A percentile compares a stretch with the other conserved stretches of the same genome.
Evolutionary conservation across 164 flowering plant genomes (phyloP).

Genomic region (Magnolia kwangsiensis): DNA sequence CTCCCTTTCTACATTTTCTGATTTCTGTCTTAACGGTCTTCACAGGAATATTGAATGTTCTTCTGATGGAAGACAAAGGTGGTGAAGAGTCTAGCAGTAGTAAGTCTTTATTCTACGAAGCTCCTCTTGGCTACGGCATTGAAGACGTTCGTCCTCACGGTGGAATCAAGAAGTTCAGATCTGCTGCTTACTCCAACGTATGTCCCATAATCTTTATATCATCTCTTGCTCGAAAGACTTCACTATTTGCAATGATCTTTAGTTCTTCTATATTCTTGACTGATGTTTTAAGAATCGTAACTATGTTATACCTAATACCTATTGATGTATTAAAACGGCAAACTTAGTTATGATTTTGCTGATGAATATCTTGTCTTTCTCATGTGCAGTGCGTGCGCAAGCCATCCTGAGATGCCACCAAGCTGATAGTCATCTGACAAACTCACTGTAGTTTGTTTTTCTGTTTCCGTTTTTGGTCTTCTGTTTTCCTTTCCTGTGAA

Average conservation of each 20-base stretch:
- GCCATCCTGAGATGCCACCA: slow-evolving; percentile 64
- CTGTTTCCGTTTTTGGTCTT: neutral
- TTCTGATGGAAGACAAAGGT: slow-evolving; percentile 41
- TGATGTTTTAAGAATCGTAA: too few relatives aligned
- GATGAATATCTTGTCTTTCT: slow-evolving; percentile 3
- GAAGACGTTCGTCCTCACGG: slow-evolving; percentile 44
- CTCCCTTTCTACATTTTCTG: neutral
- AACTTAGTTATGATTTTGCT: neutral
- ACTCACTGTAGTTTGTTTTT: slow-evolving; percentile 12
- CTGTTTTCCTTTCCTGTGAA: slow-evolving; percentile 8
- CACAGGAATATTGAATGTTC: slow-evolving; percentile 31
- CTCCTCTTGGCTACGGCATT: slow-evolving; percentile 46
- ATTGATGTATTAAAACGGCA: too few relatives aligned
- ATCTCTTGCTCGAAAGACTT: neutral
- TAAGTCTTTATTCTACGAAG: slow-evolving; percentile 32
- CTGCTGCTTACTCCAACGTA: slow-evolving; percentile 48
- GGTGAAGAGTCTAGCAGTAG: slow-evolving; percentile 34
- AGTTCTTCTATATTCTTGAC: neutral
- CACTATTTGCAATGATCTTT: neutral
- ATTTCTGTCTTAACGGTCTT: neutral
- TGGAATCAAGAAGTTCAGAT: slow-evolving; percentile 42
- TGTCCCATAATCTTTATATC: slow-evolving; percentile 1
- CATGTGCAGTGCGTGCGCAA: slow-evolving; percentile 71
- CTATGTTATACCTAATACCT: too few relatives aligned
- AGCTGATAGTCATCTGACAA: slow-evolving; percentile 15